These are phyloP conservation scores for Brettanomyces naardenensis DNA, from an alignment of 805 yeast genomes.

Conservation along the genomic window DNA sequence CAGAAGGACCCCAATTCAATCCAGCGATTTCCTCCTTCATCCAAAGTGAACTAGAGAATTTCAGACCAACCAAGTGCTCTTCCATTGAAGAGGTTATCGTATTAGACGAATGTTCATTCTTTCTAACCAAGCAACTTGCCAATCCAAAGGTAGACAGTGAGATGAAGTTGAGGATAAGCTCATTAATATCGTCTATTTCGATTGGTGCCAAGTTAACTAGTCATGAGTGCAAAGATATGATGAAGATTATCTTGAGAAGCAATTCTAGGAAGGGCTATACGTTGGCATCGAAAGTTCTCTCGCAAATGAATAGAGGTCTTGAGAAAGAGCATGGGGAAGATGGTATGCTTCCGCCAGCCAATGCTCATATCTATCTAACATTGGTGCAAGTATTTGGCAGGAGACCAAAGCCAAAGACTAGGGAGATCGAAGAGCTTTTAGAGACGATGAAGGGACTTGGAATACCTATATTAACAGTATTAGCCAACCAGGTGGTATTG, in stretches of 20 bases:
- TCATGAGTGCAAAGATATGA: slow-evolving; percentile 18
- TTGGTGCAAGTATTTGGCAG: slow-evolving; percentile 29
- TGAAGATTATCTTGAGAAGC: slow-evolving; percentile 14
- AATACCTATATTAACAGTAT: slow-evolving; percentile 26
- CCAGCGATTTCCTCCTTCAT: slow-evolving; percentile 12
- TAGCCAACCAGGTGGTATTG: slow-evolving; percentile 31
- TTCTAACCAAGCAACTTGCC: slow-evolving; percentile 4
- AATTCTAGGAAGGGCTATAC: slow-evolving; percentile 14
- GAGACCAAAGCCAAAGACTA: slow-evolving; percentile 18
- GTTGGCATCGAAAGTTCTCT: slow-evolving; percentile 27
- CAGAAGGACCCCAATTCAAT: slow-evolving; percentile 6
- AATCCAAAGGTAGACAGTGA: slow-evolving; percentile 4
- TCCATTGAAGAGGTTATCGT: slow-evolving; percentile 16
- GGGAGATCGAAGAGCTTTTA: slow-evolving; percentile 24
- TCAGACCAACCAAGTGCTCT: slow-evolving; percentile 6
- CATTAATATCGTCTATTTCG: slow-evolving; percentile 11
- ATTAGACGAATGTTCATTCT: slow-evolving; percentile 13
- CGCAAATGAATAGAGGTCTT: slow-evolving; percentile 20
- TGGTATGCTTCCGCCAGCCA: slow-evolving; percentile 29
- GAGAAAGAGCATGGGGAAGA: slow-evolving; percentile 5
- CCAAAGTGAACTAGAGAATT: slow-evolving; percentile 9
- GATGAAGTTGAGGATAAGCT: slow-evolving; percentile 4
- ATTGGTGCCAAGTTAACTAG: slow-evolving; percentile 18
- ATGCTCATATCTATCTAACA: slow-evolving; percentile 33
- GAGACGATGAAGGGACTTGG: slow-evolving; percentile 23